Evolutionary conservation across 108 stramenopile genomes (phyloP), one percentile per base, ranked within the genome.

Genomic region (Cafeteria roenbergensis): DNA sequence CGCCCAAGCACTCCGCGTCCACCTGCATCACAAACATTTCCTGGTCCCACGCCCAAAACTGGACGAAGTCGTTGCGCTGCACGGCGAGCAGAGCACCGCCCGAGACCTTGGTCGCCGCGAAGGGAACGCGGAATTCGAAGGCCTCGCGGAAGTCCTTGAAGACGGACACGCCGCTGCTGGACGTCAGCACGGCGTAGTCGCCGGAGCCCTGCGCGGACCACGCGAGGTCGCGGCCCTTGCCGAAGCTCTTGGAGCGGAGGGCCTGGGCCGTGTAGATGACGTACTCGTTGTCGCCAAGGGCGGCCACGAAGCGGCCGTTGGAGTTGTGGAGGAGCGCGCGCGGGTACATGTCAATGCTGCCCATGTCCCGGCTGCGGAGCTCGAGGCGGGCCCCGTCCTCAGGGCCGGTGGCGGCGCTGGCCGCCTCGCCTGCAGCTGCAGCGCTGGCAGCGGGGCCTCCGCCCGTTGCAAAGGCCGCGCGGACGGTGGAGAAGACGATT

Each of bases 241-340:
- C 97, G 72, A 95, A 98, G 26, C 91, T 88, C 76, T 96, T 96
- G 87, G 93, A 93, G 53, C 95, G 73, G 50, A 97, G 84, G 21
- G 92, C 93, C 78, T 92, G 90, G 27, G 93, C 78, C 8, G 97
- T 98, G 79, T 98, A 98, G 68, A 98, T 94, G 71, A 98, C 94
- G 78, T 92, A 98, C 76, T 98, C 97, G n/a, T 93, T 93, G 77
- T 98, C 97, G 26, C 94, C 97, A 63, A 92, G 92, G 12, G 94
- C 94, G 60, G 88, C 88, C 51, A 95, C 74, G 76, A 98, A 98
- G 36, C 91, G 89, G 20, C 97, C 97, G 68, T 98, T 98, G 83
- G 91, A 93, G 78, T 98, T 98, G 84, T 98, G 97, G 71, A 71
- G 77, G 24, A 98, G 78, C 63, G 73, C 81, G 67, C 93, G 92